Percentiles rank a stretch among this genome's conserved stretches.
These are phyloP conservation scores for Cercospora citrullina DNA, from an alignment of 2,329 filamentous ascomycete genomes.

Conservation along the genomic window DNA sequence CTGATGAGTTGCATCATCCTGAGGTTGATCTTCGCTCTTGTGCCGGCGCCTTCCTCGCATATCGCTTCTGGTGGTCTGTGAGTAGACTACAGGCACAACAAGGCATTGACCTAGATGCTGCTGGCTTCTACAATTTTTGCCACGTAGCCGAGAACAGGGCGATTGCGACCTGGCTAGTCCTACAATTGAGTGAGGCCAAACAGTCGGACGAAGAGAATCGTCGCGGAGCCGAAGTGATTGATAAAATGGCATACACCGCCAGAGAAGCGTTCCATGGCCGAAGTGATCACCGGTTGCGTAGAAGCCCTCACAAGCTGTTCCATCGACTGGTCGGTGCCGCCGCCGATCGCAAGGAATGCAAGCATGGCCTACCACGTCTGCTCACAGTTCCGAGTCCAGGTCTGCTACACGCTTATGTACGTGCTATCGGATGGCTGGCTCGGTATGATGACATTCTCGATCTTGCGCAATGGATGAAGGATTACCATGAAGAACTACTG, in stretches of 20 bases:
- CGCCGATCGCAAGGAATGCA: not conserved
- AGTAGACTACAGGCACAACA: constrained; percentile 18
- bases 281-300: not conserved
- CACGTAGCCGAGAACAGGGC: constrained; percentile 36
- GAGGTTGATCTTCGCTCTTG: not conserved
- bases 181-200: not conserved
- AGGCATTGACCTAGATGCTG: constrained; percentile 39
- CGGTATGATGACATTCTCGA: constrained; percentile 60
- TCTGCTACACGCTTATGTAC: constrained; percentile 61
- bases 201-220: not conserved
- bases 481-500: constrained; percentile 45
- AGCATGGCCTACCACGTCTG: constrained; percentile 34
- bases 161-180: constrained; percentile 28
- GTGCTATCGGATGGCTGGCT: constrained; percentile 61
- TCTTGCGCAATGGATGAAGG: constrained; percentile 60
- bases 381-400: constrained; percentile 50
- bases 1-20: not conserved
- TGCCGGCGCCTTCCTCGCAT: constrained; percentile 27
- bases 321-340: not conserved
- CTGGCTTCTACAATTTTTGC: constrained; percentile 37
- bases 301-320: not conserved
- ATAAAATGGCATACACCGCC: not conserved
- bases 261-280: not conserved
- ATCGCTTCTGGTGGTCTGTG: constrained; percentile 24
- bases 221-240: not conserved